A percentile compares a stretch with the other conserved stretches of the same genome.
phyloP scores from a whole-genome alignment of 2,329 filamentous ascomycete species.

The Dothidotthia symphoricarpi region DNA sequence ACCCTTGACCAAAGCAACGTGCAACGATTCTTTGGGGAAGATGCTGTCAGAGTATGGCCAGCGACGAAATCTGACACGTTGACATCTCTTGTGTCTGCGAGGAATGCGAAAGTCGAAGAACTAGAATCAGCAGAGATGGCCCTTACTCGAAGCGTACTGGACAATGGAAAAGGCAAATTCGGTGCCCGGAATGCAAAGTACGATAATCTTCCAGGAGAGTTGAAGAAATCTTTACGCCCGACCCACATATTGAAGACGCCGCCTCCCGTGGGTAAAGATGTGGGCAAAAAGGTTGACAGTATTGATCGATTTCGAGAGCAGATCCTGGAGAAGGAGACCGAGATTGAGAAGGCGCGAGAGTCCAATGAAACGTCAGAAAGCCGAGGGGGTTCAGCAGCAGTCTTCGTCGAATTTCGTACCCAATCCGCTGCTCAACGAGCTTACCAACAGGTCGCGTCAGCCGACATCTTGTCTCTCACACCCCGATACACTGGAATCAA shows the following conservation, averaged over 20 bases:
- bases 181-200: conserved; percentile 48
- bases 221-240: conserved; percentile 60
- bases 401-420: conserved; percentile 85
- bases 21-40: conserved; percentile 74
- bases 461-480: conserved; percentile 67
- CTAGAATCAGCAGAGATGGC: conserved; percentile 85
- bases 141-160: conserved; percentile 76
- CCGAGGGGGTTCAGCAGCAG: conserved; percentile 67
- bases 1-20: conserved; percentile 78
- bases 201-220: conserved; percentile 53
- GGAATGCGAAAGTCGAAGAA: conserved; percentile 75
- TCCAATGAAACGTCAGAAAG: conserved; percentile 58
- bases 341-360: conserved; percentile 66
- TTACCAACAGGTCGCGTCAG: conserved; percentile 59
- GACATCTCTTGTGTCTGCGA: conserved; percentile 75
- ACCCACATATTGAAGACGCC: conserved; percentile 36
- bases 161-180: conserved; percentile 60
- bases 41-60: conserved; percentile 83
- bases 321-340: conserved; percentile 70
- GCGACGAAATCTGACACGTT: conserved; percentile 73
- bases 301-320: conserved; percentile 85
- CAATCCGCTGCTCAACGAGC: conserved; percentile 84
- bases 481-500: conserved; percentile 81
- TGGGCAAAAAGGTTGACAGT: conserved; percentile 88
- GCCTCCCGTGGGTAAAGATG: too few relatives aligned